Evolutionary conservation across 352 stramenopile species (phyloP), one percentile per base, ranked within the genome.

Genomic region (Phytopythium oedochilum): DNA sequence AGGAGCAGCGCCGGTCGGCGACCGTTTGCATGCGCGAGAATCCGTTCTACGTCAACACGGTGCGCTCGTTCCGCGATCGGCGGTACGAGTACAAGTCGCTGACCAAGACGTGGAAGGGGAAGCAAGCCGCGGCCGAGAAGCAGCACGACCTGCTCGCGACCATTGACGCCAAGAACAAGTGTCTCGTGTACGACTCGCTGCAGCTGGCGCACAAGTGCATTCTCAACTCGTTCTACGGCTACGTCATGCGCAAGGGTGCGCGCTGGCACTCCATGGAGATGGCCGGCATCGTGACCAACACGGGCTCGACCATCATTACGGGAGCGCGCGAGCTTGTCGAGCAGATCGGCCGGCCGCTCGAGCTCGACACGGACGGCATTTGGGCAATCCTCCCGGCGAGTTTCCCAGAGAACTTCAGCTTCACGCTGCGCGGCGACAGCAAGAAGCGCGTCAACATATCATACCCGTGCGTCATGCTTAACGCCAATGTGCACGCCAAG

Each of bases 121-220:
- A 96, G 47, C 75, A 88, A 22, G 52, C 64, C 1, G 52, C 83
- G 62, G 79, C 81, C 5, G 93, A 94, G 32, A 87, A 93, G 35
- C 69, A 78, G n/a, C 74, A 94, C 34, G 88, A 89, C 23, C 59
- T 93, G 23, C 64, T 94, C 31, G 73, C 68, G 20, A 98, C 97
- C 57, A 89, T 88, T 43, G 83, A 94, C 44, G 88, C 88, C 0
- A 73, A 85, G 36, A 92, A 89, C 53, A 97, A 96, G 66, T 88
- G 76, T 38, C 72, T 93, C n/a, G 83, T 96, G 36, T 99, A 99
- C 66, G 97, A 99, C 64, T 99, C 96, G 12, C 77, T 99, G 14
- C 97, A 99, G 82, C 84, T 99, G 20, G 97, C 97, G 6, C 97
- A 99, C 80, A 99, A 99, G 75, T 99, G 97, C 77, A 99, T 99